phyloP scores from a whole-genome alignment of 2,329 filamentous ascomycete species.

The Myriosclerotinia scirpicola region DNA sequence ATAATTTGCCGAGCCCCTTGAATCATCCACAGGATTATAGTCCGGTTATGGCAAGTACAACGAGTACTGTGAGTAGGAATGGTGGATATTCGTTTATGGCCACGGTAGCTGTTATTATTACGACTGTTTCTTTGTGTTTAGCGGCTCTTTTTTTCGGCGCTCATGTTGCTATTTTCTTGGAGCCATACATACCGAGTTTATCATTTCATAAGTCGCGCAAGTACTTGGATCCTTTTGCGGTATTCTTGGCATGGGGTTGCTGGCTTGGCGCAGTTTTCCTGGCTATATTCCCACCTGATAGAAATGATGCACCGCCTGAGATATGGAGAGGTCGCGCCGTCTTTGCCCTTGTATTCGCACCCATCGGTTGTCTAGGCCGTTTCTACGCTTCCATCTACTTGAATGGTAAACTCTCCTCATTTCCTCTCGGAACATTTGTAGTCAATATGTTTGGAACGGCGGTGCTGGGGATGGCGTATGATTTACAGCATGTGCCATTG shows the following conservation, averaged over 20 bases:
- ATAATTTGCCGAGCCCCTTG: slow-evolving; percentile 61
- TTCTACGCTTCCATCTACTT: slow-evolving; percentile 71
- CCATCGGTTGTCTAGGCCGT: slow-evolving; percentile 71
- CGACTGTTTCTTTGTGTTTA: slow-evolving; percentile 69
- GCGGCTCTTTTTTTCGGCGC: slow-evolving; percentile 69
- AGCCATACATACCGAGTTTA: slow-evolving; percentile 59
- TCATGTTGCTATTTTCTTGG: slow-evolving; percentile 67
- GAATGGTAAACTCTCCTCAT: slow-evolving; percentile 65
- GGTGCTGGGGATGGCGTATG: slow-evolving; percentile 73
- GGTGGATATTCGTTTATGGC: slow-evolving; percentile 84
- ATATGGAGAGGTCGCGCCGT: slow-evolving; percentile 73
- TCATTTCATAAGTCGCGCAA: slow-evolving; percentile 57
- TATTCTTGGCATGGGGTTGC: slow-evolving; percentile 66
- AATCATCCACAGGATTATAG: slow-evolving; percentile 42
- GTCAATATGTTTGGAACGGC: slow-evolving; percentile 78
- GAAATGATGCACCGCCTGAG: slow-evolving; percentile 47
- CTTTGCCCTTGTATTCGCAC: slow-evolving; percentile 80
- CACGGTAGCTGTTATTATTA: slow-evolving; percentile 70
- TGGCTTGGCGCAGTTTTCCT: slow-evolving; percentile 80
- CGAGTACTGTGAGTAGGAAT: slow-evolving; percentile 52
- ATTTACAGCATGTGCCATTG: slow-evolving; percentile 67
- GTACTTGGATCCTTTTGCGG: slow-evolving; percentile 61
- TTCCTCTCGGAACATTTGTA: slow-evolving; percentile 82
- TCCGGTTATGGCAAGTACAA: slow-evolving; percentile 39
- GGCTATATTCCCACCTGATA: slow-evolving; percentile 67